Conservation (phyloP, 768 basidiomycete genomes). For the Pleurotus djamor region DNA sequence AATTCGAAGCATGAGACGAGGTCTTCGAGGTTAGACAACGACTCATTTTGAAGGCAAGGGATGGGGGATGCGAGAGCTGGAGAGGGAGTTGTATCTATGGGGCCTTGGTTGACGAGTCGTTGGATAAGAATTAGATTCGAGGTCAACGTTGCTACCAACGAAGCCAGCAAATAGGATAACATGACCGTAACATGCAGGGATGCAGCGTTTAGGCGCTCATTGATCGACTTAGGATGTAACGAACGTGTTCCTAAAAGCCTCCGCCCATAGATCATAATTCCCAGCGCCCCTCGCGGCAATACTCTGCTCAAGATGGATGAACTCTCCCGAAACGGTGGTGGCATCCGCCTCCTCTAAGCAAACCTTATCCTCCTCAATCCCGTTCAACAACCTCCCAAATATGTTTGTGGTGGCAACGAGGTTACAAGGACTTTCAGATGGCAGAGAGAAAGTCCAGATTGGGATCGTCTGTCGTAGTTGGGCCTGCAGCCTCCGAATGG, state of each 20-base stretch:
- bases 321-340: constrained; percentile 26
- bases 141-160: too few relatives aligned
- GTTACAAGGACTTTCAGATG: constrained; percentile 35
- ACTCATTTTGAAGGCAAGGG: background rate
- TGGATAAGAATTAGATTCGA: too few relatives aligned
- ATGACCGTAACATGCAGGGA: too few relatives aligned
- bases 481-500: constrained; percentile 31
- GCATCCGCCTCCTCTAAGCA: constrained; percentile 24
- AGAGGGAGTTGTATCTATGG: background rate
- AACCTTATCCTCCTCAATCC: constrained; percentile 22
- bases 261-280: constrained; percentile 29
- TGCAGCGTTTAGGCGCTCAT: too few relatives aligned
- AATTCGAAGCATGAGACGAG: constrained; percentile 25
- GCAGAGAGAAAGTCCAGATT: constrained; percentile 33
- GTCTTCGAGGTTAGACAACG: constrained; percentile 13
- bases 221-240: constrained; percentile 4
- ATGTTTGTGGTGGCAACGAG: constrained; percentile 44
- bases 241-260: constrained; percentile 30
- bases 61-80: background rate
- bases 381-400: constrained; percentile 41
- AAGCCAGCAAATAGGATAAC: too few relatives aligned
- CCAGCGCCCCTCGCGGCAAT: constrained; percentile 14
- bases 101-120: too few relatives aligned
- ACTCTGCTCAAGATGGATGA: constrained; percentile 42
- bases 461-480: constrained; percentile 29